These are phyloP conservation scores for Aspergillus novofumigatus DNA, from an alignment of 2,329 filamentous ascomycete genomes.

Conservation along the genomic window DNA sequence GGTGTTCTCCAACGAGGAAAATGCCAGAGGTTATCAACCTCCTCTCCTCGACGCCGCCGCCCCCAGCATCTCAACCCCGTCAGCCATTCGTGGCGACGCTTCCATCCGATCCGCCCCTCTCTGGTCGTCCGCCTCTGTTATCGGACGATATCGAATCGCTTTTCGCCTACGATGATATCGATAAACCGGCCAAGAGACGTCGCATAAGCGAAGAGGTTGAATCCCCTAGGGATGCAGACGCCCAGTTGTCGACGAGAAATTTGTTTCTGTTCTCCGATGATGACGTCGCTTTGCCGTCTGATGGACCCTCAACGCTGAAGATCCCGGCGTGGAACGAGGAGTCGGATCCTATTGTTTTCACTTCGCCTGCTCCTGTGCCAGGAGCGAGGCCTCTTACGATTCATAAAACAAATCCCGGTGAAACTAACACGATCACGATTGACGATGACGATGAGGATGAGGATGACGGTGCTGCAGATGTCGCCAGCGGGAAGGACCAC, in stretches of 20 bases:
- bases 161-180: constrained; percentile 23
- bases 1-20: background rate
- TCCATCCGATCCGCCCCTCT: constrained; percentile 7
- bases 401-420: background rate
- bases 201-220: constrained; percentile 23
- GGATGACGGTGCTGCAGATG: background rate
- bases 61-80: constrained; percentile 12
- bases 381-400: background rate
- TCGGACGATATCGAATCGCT: constrained; percentile 28
- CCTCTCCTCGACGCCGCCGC: constrained; percentile 32
- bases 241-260: constrained; percentile 4
- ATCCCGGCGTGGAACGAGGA: constrained; percentile 18
- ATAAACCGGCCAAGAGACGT: constrained; percentile 30
- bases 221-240: background rate
- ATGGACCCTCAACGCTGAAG: background rate
- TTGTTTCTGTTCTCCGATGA: constrained; percentile 29
- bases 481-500: constrained; percentile 11
- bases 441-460: constrained; percentile 30
- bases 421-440: constrained; percentile 30
- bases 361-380: constrained; percentile 36
- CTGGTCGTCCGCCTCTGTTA: constrained; percentile 10
- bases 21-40: constrained; percentile 41
- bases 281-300: constrained; percentile 17
- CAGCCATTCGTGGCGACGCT: constrained; percentile 6
- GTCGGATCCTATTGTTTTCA: constrained; percentile 42